Base-by-base conservation (phyloP, 768 basidiomycete genomes). In the Xanthoconium stramineum region DNA sequence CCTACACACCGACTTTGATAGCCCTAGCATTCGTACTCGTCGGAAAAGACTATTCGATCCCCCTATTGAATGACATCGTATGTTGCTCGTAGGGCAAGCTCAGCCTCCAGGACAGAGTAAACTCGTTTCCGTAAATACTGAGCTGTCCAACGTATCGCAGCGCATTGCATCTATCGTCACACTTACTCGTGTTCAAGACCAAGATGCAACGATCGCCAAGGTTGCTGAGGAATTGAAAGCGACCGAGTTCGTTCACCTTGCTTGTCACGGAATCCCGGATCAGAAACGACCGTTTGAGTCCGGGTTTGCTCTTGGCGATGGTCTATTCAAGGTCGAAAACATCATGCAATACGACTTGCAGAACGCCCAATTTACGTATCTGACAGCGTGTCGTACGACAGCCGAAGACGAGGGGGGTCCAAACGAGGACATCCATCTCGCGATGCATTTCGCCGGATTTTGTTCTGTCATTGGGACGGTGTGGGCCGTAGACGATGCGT, bases 311-410 rank as follows among this genome's bases (percentile, higher is more conserved):
- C 32, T 63, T 28, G 17, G 38, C 3, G 51, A 47, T 14, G 38
- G 51, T 2, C 7, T 57, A 33, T n/a, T 47, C 5, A 37, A 13
- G 32, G 36, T 64, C 4, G 44, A 47, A 13, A 1, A 53, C n/a
- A 56, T 63, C 45, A 55, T 51, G 28, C 47, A 37, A 14, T 46
- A 42, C 19, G 20, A 53, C 6, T 44, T 68, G 14, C 33, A 33
- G 2, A 24, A 55, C 7, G 30, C 59, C 1, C 44, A 43, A 28
- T 58, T 64, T 38, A 45, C 62, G 20, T 64, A 64, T 28, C 39
- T 71, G 29, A 68, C 66, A 33, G 66, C 68, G 0, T 71, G 70
- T 36, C 62, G 66, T 20, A 47, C 52, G 54, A 43, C 33, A 35
- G 5, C 12, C 12, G 33, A 6, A 35, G 33, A 35, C 33, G 33